Conservation (phyloP, 163 green algal genomes). For the Chlamydomonas reinhardtii region DNA sequence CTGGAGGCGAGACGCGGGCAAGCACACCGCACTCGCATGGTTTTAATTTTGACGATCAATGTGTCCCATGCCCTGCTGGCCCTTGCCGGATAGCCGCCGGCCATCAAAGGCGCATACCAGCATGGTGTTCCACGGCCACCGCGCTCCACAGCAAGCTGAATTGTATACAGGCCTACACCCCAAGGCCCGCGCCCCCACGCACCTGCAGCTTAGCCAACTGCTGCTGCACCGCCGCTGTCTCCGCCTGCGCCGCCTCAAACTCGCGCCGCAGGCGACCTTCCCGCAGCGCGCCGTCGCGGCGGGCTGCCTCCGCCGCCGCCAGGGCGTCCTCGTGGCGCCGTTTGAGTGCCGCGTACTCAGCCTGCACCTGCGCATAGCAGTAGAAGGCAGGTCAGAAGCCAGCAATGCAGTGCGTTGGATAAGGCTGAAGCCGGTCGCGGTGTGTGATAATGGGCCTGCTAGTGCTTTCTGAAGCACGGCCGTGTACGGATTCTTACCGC, state of each 20-base stretch:
- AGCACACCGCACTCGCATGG: neutral
- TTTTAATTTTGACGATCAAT: no score
- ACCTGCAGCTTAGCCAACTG: conserved; percentile 41
- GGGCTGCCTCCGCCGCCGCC: conserved; percentile 11
- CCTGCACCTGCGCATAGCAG: neutral
- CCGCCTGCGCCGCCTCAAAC: conserved; percentile 2
- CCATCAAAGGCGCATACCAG: no score
- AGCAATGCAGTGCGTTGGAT: no score
- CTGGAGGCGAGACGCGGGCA: neutral
- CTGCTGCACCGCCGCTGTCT: neutral
- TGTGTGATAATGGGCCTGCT: no score
- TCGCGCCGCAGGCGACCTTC: conserved; percentile 34
- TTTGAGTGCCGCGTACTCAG: conserved; percentile 17
- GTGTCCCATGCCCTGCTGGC: no score
- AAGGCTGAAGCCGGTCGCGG: no score
- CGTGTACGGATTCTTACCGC: neutral
- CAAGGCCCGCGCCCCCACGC: neutral
- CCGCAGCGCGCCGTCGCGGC: conserved; percentile 12
- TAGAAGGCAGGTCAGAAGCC: neutral
- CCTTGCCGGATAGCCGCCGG: no score
- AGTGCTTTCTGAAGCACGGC: no score
- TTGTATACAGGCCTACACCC: no score
- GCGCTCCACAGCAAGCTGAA: no score
- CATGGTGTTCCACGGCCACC: no score
- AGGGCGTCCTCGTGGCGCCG: conserved; percentile 23